phyloP scores from a whole-genome alignment of 495 filamentous ascomycete genomes.

The Talaromyces stipitatus region DNA sequence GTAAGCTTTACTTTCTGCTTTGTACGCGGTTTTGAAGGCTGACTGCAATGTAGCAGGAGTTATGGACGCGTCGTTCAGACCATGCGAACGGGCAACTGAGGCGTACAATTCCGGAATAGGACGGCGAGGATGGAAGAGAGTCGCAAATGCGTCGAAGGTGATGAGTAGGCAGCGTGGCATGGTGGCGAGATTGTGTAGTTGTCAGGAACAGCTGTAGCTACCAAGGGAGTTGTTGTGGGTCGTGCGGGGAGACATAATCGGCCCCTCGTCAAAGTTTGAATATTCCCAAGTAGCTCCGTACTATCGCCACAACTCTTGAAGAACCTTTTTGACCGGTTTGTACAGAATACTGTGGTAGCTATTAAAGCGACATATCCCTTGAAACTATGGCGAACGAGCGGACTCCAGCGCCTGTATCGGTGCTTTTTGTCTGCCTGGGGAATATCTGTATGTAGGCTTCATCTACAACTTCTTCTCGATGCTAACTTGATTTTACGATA shows the following conservation, averaged over 20 bases:
- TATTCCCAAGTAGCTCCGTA: too few species aligned
- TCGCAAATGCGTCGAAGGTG: slow-evolving; percentile 73
- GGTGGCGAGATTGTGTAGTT: neutral
- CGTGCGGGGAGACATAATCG: neutral
- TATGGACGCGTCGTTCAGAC: slow-evolving; percentile 32
- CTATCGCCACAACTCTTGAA: neutral
- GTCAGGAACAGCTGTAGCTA: neutral
- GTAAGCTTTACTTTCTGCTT: slow-evolving; percentile 32
- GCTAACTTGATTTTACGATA: slow-evolving; percentile 10
- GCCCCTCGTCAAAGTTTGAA: neutral
- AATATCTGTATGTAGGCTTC: slow-evolving; percentile 71
- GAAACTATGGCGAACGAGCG: slow-evolving; percentile 4
- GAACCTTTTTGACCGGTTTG: neutral
- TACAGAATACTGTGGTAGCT: neutral
- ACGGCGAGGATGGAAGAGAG: slow-evolving; percentile 57
- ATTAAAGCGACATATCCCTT: neutral
- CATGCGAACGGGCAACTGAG: slow-evolving; percentile 46
- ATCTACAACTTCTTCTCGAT: neutral
- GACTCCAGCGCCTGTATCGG: slow-evolving; percentile 46
- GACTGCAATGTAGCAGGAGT: slow-evolving; percentile 20
- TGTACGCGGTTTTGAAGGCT: slow-evolving; percentile 45
- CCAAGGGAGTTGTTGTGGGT: neutral
- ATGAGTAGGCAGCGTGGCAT: slow-evolving; percentile 40
- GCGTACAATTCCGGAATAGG: slow-evolving; percentile 58
- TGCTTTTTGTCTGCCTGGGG: slow-evolving; percentile 93